phyloP scores from a whole-genome alignment of 2,329 filamentous ascomycete genomes.

The Xylaria multiplex region DNA sequence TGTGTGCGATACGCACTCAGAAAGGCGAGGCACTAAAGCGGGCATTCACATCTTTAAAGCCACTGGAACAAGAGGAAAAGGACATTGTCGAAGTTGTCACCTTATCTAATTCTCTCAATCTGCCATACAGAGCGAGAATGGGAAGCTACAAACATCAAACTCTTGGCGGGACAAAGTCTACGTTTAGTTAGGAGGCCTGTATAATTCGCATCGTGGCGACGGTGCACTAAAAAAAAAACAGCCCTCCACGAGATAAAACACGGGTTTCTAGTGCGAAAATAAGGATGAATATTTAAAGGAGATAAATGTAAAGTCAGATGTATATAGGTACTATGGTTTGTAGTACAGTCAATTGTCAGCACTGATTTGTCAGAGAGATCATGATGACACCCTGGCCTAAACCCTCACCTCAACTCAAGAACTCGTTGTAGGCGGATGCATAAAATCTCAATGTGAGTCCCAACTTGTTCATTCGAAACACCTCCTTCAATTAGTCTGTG shows the following conservation, averaged over 20 bases:
- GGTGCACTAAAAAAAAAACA: too few relatives aligned
- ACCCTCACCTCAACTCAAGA: background rate
- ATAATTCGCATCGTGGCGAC: too few relatives aligned
- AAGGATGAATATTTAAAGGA: too few relatives aligned
- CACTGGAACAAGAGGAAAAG: too few relatives aligned
- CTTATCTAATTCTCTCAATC: background rate
- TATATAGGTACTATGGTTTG: background rate
- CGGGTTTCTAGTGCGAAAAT: too few relatives aligned
- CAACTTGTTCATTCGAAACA: background rate
- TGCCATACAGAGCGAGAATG: background rate
- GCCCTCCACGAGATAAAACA: too few relatives aligned
- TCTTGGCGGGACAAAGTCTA: too few relatives aligned
- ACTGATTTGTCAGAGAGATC: constrained; percentile 1
- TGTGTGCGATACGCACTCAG: background rate
- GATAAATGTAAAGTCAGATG: too few relatives aligned
- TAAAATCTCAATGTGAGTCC: background rate
- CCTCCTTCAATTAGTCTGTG: background rate
- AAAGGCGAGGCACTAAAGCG: background rate
- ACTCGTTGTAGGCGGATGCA: background rate
- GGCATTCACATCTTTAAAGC: background rate
- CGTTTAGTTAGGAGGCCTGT: too few relatives aligned
- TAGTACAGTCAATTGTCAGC: background rate
- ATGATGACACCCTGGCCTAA: constrained; percentile 6
- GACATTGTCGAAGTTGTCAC: background rate
- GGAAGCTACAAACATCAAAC: background rate